These are phyloP conservation scores for Curvularia eragrostidis DNA, from an alignment of 2,329 filamentous ascomycete species.

Conservation along the genomic window DNA sequence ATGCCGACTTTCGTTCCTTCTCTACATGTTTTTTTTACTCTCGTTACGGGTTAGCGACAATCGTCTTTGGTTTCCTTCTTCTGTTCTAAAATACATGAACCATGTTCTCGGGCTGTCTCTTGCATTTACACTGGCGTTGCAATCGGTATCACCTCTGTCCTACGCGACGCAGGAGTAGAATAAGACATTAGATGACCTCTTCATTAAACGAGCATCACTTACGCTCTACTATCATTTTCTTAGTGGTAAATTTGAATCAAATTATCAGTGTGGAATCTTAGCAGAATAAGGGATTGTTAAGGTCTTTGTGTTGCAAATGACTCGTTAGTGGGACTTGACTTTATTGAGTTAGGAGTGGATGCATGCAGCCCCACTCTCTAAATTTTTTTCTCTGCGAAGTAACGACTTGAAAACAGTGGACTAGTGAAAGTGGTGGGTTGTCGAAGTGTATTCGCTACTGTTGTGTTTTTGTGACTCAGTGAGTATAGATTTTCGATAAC, in stretches of 20 bases:
- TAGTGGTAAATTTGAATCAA: no score
- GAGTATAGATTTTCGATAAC: no score
- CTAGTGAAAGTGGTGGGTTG: no score
- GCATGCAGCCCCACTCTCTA: background rate
- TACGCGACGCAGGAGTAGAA: constrained; percentile 1
- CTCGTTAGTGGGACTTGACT: background rate
- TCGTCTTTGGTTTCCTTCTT: background rate
- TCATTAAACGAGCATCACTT: background rate
- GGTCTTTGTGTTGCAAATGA: background rate
- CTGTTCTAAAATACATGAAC: background rate
- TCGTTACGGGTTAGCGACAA: constrained; percentile 1
- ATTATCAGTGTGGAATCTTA: background rate
- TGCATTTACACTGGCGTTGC: constrained; percentile 16
- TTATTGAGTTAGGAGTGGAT: background rate
- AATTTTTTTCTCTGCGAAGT: background rate
- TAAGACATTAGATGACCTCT: background rate
- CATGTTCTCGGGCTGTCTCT: background rate
- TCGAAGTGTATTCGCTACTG: no score
- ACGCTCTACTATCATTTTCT: background rate
- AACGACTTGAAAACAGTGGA: background rate
- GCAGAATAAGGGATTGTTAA: background rate
- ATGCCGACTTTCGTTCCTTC: background rate
- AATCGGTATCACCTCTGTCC: background rate
- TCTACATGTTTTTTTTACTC: background rate
- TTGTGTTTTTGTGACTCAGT: no score